These are phyloP conservation scores for Candida piceae DNA, from an alignment of 805 yeast genomes.

Conservation along the genomic window DNA sequence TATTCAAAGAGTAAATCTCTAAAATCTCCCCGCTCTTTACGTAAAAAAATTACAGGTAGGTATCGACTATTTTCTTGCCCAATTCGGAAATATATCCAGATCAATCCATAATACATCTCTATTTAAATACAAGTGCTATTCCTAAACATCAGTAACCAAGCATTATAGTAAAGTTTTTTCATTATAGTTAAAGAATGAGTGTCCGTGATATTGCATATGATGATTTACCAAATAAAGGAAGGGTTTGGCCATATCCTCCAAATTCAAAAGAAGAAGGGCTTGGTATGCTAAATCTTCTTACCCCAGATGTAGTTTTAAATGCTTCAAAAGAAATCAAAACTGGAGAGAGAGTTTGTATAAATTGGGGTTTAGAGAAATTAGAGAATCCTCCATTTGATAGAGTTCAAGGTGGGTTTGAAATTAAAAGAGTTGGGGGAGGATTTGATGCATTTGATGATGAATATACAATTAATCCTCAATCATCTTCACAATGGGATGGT, in stretches of 20 bases:
- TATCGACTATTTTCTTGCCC: too few species aligned
- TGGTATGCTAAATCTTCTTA: constrained; percentile 10
- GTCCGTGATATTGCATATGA: constrained; percentile 8
- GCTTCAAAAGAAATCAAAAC: constrained; percentile 12
- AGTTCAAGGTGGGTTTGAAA: constrained; percentile 1
- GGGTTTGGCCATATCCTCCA: constrained; percentile 12
- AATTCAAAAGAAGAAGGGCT: constrained; percentile 10
- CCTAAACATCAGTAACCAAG: too few species aligned
- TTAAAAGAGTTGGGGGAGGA: constrained; percentile 5
- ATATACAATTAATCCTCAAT: constrained; percentile 23
- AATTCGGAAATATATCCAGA: too few species aligned
- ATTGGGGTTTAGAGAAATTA: constrained; percentile 10
- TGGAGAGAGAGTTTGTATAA: constrained; percentile 10
- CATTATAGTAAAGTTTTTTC: too few species aligned
- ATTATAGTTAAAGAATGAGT: too few species aligned
- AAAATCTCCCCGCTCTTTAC: too few species aligned
- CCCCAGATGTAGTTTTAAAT: constrained; percentile 6
- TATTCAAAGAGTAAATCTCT: too few species aligned
- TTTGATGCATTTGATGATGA: constrained; percentile 22
- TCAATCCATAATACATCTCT: too few species aligned
- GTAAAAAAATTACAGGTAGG: too few species aligned
- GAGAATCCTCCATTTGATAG: constrained; percentile 12
- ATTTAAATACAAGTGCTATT: too few species aligned
- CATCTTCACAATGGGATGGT: constrained; percentile 28
- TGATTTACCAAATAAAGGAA: constrained; percentile 9